Conservation (phyloP, 1,284 basidiomycete genomes). For the Sporisorium sorghi region DNA sequence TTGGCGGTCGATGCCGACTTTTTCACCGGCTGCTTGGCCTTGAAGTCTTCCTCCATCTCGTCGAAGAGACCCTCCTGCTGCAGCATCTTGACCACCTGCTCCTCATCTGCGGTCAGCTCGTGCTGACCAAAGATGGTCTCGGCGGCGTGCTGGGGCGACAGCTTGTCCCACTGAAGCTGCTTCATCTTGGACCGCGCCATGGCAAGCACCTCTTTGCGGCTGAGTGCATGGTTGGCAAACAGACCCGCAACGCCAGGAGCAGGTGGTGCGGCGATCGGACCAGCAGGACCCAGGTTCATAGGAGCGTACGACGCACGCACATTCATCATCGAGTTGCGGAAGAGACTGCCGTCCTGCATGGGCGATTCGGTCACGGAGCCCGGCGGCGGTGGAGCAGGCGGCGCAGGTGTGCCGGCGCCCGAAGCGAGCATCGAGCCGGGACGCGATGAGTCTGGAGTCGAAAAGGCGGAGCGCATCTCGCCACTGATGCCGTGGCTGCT, state of each 20-base stretch:
- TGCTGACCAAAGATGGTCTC: slow-evolving; percentile 66
- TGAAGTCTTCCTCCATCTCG: slow-evolving; percentile 98
- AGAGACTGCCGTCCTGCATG: slow-evolving; percentile 27
- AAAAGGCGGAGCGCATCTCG: slow-evolving; percentile 51
- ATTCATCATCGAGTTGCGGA: slow-evolving; percentile 65
- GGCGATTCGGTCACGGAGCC: slow-evolving; percentile 44
- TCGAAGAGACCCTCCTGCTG: slow-evolving; percentile 80
- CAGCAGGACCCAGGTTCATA: slow-evolving; percentile 53
- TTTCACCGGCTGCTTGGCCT: slow-evolving; percentile 86
- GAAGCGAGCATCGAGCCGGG: slow-evolving; percentile 49
- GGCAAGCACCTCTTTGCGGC: slow-evolving; percentile 83
- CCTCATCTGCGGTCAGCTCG: slow-evolving; percentile 51
- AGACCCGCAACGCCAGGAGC: slow-evolving; percentile 75
- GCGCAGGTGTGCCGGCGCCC: slow-evolving; percentile 70
- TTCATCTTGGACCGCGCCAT: slow-evolving; percentile 93
- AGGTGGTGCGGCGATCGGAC: slow-evolving; percentile 65
- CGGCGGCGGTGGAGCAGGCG: slow-evolving; percentile 70
- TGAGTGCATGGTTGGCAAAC: slow-evolving; percentile 50
- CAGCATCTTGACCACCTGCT: slow-evolving; percentile 48
- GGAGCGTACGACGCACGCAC: slow-evolving; percentile 60
- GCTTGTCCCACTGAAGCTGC: slow-evolving; percentile 97
- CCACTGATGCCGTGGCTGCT: slow-evolving; percentile 15
- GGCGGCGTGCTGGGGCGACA: slow-evolving; percentile 66
- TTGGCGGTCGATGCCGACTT: slow-evolving; percentile 65
- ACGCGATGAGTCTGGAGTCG: slow-evolving; percentile 48